These are phyloP conservation scores for Herpetospermum pedunculosum DNA, from an alignment of 306 rosid species.

Conservation along the genomic window DNA sequence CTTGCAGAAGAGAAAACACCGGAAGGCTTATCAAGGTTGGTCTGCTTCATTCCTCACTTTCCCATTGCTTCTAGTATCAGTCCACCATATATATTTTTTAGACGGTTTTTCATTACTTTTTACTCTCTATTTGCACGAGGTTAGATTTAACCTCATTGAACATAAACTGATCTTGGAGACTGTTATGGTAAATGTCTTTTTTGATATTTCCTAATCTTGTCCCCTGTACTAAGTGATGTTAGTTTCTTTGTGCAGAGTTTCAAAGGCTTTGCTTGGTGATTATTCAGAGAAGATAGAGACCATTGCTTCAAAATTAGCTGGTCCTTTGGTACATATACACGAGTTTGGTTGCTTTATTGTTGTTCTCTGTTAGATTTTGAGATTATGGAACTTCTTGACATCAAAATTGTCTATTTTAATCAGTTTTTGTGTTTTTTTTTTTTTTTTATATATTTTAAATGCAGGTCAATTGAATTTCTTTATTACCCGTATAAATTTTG, in stretches of 20 bases:
- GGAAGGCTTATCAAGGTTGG: conserved; percentile 70
- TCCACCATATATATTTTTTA: background rate
- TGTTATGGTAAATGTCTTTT: background rate
- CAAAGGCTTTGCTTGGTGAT: conserved; percentile 64
- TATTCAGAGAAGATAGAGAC: conserved; percentile 80
- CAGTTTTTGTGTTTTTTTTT: background rate
- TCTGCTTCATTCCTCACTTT: background rate
- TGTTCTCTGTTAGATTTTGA: background rate
- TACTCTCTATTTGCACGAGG: background rate
- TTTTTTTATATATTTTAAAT: background rate
- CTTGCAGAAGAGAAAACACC: conserved; percentile 70
- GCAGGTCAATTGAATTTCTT: background rate
- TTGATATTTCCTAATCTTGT: background rate
- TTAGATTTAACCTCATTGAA: background rate
- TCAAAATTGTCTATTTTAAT: background rate
- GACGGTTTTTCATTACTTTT: background rate
- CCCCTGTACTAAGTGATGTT: background rate
- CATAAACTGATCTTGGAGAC: background rate
- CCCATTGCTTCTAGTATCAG: background rate
- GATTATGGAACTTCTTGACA: background rate
- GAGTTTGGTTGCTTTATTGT: background rate
- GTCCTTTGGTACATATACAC: conserved; percentile 20
- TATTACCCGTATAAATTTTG: background rate
- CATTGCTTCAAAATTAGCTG: conserved; percentile 52
- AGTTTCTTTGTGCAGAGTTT: conserved; percentile 37